Base-by-base conservation (phyloP, 345 rosid genomes). In the Geranium brycei region DNA sequence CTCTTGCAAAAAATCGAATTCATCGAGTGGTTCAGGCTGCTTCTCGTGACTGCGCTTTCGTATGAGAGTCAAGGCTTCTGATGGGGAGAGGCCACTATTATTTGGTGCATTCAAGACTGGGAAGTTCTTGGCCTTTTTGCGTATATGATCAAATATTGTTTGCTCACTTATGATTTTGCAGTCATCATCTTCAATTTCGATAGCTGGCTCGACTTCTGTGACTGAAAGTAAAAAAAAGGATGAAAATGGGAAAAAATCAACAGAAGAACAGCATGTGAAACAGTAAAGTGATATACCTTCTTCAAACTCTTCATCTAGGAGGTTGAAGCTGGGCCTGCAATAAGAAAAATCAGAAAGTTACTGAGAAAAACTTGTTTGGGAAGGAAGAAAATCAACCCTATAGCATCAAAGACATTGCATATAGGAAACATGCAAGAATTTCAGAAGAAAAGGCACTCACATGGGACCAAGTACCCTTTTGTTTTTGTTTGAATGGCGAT, bases 291-390 rank as follows among this genome's bases (percentile, higher is more conserved):
- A 31, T 62, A 69, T 80, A 89, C 93, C 91, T 82, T 77, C 93
- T 64, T 63, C 86, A 38, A 73, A 31, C n/a, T 89, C 95, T 67
- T 92, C 95, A 69, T 87, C 93, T 70, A 92, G 32, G 80, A 92
- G 98, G 58, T 69, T 78, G 86, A 92, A 92, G 78, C 87, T 89
- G 62, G 98, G 98, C 82, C 98, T 92, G 88, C 41, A 56, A n/a
- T 30, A 72, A 60, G 47, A 65, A 51, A 71, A 56, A 73, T 19
- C 19, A 57, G 69, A 64, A 23, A 60, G 10, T 17, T 4, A 4
- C 61, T 4, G 13, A 47, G 10, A 8, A 47, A 13, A 35, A 35
- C 41, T 35, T 58, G 28, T 23, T 60, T 51, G 30, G 47, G 17
- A 60, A 38, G 40, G 16, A 38, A 16, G 4, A 0, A 31, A 5